phyloP scores from a whole-genome alignment of 768 basidiomycete species.

The Paxillus involutus region DNA sequence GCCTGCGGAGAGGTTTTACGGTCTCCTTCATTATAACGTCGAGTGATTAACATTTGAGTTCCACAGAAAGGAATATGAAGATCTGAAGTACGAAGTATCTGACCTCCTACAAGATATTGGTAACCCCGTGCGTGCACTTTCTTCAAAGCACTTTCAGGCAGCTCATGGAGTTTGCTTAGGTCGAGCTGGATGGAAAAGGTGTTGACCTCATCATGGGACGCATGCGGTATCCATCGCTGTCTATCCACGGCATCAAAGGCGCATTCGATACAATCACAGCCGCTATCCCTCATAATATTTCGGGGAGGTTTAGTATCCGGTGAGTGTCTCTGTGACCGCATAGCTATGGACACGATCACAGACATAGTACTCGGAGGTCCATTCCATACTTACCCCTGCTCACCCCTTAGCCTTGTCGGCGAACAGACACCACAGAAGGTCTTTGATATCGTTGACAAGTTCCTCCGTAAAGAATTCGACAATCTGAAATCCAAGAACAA shows the following conservation, averaged over 20 bases:
- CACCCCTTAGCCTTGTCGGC: conserved; percentile 59
- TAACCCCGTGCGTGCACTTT: not conserved
- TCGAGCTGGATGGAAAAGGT: no score
- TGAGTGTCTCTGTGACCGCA: conserved; percentile 45
- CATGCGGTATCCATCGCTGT: conserved; percentile 60
- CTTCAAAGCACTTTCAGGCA: conserved; percentile 10
- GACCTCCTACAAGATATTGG: conserved; percentile 56
- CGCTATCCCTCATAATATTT: conserved; percentile 56
- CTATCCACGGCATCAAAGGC: conserved; percentile 69
- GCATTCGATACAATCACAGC: conserved; percentile 59
- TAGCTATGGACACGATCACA: conserved; percentile 12
- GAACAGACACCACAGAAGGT: conserved; percentile 75
- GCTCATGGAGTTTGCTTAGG: conserved; percentile 32
- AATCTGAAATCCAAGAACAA: conserved; percentile 81
- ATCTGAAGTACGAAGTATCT: conserved; percentile 61
- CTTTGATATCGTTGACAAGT: conserved; percentile 61
- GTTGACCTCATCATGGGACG: conserved; percentile 68
- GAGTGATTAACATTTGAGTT: no score
- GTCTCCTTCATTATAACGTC: not conserved
- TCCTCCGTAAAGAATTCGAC: conserved; percentile 72
- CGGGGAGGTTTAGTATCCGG: conserved; percentile 64
- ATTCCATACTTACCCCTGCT: not conserved
- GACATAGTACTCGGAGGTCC: no score
- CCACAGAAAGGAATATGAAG: conserved; percentile 55
- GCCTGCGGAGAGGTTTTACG: conserved; percentile 37